Base-by-base conservation (phyloP, 495 filamentous ascomycete genomes). In the Tuber brumale region DNA sequence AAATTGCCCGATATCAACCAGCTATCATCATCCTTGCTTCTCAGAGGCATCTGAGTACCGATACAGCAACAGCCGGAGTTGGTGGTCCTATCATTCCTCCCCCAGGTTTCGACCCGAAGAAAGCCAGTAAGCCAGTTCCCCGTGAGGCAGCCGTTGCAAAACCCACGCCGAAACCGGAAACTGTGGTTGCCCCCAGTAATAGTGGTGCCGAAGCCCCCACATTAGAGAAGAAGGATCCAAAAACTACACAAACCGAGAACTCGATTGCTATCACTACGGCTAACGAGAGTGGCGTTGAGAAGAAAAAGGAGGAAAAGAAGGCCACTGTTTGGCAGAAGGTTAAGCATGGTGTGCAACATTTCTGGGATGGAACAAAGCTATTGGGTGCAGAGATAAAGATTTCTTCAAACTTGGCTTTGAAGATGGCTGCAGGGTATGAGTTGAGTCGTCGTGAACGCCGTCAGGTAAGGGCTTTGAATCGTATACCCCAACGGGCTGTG, bases 321-420 rank as follows among this genome's bases (percentile, higher is more conserved):
- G 86, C 97, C 85, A 97, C 96, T 0, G 57, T 98, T 5, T 90
- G 89, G 84, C 93, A 97, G 83, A 97, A 94, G 86, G 88, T 98
- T 80, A 98, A 97, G 88, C 92, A 93, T 82, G 95, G 98, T 83
- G 86, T 87, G 23, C 88, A 91, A 76, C 95, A 99, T 84, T 99
- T 98, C 86, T 98, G 95, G 95, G 95, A 99, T 87, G 95, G 95
- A 51, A 99, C 94, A n/a, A 99, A 99, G 85, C 86, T 99, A 77
- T 87, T 99, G 80, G 93, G 92, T 39, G 92, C 92, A 1, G 95
- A 99, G 85, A 91, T 97, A 75, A 91, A 86, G 84, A 99, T 99
- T 82, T 97, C 94, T 85, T 91, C 90, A 18, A 91, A 91, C 51
- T 85, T 99, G 77, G 95, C 94, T 1, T 83, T 97, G 83, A 97